Evolutionary conservation across 148 eudicot species (phyloP).

Genomic region (Chenopodium berlandieri): DNA sequence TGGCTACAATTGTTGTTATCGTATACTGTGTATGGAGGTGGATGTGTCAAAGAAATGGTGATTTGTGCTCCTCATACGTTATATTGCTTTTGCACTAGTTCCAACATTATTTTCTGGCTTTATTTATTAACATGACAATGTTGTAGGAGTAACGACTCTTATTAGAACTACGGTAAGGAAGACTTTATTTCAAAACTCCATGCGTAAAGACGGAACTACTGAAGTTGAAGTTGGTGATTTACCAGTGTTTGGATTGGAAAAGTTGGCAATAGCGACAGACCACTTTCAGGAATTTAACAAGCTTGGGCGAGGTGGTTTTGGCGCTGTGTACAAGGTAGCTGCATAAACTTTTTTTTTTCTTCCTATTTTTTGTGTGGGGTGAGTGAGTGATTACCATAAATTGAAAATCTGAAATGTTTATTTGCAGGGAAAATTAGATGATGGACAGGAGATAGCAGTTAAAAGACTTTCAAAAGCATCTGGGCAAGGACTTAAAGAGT

Average conservation of each 20-base stretch:
- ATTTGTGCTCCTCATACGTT: too few species aligned
- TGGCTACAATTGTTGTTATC: too few species aligned
- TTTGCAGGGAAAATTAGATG: constrained; percentile 30
- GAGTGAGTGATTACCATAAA: neutral
- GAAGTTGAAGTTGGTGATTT: constrained; percentile 23
- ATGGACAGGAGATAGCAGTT: constrained; percentile 38
- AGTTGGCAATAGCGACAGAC: constrained; percentile 40
- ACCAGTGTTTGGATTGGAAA: constrained; percentile 35
- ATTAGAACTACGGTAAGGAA: too few species aligned
- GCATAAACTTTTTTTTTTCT: neutral
- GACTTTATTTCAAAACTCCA: too few species aligned
- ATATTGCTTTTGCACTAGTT: too few species aligned
- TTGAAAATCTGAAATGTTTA: constrained; percentile 1
- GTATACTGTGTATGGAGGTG: too few species aligned
- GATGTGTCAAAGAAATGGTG: too few species aligned
- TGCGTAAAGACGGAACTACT: too few species aligned
- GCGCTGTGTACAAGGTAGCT: constrained; percentile 46
- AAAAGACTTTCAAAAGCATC: constrained; percentile 41
- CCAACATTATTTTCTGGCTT: too few species aligned
- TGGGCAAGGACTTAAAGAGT: constrained; percentile 38
- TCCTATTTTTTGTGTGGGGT: neutral
- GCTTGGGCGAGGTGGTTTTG: constrained; percentile 61
- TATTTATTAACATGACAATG: too few species aligned
- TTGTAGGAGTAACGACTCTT: too few species aligned
- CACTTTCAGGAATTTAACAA: constrained; percentile 30